phyloP scores from a whole-genome alignment of 2,329 filamentous ascomycete genomes.

The Hirsutella rhossiliensis region DNA sequence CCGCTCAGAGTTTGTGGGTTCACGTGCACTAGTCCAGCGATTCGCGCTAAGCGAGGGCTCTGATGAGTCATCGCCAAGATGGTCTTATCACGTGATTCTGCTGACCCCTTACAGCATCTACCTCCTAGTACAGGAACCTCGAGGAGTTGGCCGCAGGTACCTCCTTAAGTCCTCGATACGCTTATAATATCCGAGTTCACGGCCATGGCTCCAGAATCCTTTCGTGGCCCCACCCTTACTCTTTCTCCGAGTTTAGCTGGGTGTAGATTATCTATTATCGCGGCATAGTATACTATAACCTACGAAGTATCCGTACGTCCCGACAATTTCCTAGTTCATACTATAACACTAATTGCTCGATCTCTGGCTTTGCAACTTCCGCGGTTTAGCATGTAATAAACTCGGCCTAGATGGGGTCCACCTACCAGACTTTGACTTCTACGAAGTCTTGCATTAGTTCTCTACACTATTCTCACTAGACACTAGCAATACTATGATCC shows the following conservation, averaged over 20 bases:
- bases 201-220: too few species aligned
- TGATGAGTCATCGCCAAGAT: slow-evolving; percentile 12
- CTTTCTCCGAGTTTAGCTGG: background rate
- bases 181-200: too few species aligned
- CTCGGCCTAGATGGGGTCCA: background rate
- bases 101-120: background rate
- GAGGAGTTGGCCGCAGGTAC: too few species aligned
- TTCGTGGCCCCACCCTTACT: background rate
- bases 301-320: too few species aligned
- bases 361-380: background rate
- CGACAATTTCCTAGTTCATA: background rate
- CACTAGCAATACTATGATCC: background rate
- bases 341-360: background rate
- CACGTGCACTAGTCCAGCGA: slow-evolving; percentile 21
- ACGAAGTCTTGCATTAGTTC: background rate
- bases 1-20: slow-evolving; percentile 28
- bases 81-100: background rate
- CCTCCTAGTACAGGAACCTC: background rate
- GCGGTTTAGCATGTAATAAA: background rate
- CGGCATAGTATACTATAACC: background rate
- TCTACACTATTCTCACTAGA: background rate
- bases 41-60: slow-evolving; percentile 28
- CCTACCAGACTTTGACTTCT: background rate
- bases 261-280: background rate
- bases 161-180: too few species aligned